A percentile compares a stretch with the other conserved stretches of the same genome.
Evolutionary conservation across 73 alveolate species (phyloP).

Genomic region (Symbiodinium pilosum): DNA sequence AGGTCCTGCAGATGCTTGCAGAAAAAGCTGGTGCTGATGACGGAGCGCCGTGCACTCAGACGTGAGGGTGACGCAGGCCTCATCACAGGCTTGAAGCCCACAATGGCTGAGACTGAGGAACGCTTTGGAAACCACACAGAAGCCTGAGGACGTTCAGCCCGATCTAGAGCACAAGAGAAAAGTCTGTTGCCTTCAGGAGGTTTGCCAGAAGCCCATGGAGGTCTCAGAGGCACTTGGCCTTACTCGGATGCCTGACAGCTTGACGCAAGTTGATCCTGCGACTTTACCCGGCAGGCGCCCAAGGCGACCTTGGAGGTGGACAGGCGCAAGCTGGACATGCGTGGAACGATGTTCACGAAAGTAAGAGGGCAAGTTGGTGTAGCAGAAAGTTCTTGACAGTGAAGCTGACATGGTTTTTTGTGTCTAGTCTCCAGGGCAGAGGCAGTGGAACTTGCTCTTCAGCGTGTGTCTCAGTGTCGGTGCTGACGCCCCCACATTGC

Average conservation of each 20-base stretch:
- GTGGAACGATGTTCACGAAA: not conserved
- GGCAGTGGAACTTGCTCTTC: not conserved
- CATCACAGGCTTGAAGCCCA: not conserved
- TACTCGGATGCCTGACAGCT: too few species aligned
- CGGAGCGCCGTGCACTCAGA: not conserved
- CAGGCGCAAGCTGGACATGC: not conserved
- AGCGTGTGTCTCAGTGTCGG: not conserved
- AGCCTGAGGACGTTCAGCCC: conserved; percentile 9
- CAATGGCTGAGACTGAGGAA: not conserved
- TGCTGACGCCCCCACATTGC: too few species aligned
- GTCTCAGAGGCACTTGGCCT: not conserved
- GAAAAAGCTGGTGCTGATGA: not conserved
- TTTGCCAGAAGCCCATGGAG: not conserved
- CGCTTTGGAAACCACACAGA: not conserved
- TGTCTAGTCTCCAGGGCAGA: not conserved
- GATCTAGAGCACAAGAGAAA: not conserved
- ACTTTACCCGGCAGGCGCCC: not conserved
- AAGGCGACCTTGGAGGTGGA: not conserved
- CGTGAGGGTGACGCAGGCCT: too few species aligned
- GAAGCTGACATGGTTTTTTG: not conserved
- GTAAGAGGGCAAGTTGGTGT: not conserved
- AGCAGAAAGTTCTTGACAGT: not conserved
- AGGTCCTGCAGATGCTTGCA: conserved; percentile 38
- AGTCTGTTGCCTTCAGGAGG: not conserved
- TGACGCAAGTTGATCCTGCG: too few species aligned